Evolutionary conservation across 1,284 basidiomycete species (phyloP).

Genomic region (Termitomyces sp.): DNA sequence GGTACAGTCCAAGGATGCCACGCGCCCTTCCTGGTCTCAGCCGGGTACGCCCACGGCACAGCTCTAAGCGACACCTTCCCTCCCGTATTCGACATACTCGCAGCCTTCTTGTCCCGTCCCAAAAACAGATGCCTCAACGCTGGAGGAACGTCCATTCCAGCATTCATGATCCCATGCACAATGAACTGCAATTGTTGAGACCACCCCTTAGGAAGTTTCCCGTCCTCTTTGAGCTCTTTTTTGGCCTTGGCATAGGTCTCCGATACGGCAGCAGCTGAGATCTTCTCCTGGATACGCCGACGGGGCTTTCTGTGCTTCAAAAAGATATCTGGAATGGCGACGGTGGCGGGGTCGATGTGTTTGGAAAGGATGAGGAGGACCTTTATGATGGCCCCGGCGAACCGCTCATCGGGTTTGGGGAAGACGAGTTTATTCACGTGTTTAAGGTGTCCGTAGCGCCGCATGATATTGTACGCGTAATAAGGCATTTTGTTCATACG

Average conservation of each 20-base stretch:
- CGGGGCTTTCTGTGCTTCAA: background rate
- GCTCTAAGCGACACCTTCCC: background rate
- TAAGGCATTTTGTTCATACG: conserved; percentile 1
- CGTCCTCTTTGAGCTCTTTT: conserved; percentile 3
- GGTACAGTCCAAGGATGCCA: conserved; percentile 12
- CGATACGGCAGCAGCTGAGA: conserved; percentile 9
- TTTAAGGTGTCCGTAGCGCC: background rate
- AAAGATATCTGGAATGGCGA: background rate
- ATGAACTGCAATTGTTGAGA: conserved; percentile 41
- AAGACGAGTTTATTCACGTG: conserved; percentile 23
- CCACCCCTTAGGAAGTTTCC: conserved; percentile 21
- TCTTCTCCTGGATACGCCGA: conserved; percentile 16
- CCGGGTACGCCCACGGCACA: conserved; percentile 8
- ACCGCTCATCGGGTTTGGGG: conserved; percentile 6
- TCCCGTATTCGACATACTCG: background rate
- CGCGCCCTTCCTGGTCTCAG: background rate
- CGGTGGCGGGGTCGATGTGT: background rate
- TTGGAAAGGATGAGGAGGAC: background rate
- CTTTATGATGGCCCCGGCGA: conserved; percentile 1
- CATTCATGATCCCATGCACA: conserved; percentile 37
- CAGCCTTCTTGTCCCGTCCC: conserved; percentile 21
- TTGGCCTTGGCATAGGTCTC: conserved; percentile 11
- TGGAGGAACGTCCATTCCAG: conserved; percentile 43
- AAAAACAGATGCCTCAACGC: conserved; percentile 41
- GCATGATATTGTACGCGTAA: background rate